Percentiles rank a stretch among this genome's conserved stretches.
These are phyloP conservation scores for Xylaria palmicola DNA, from an alignment of 495 filamentous ascomycete genomes.

Conservation along the genomic window DNA sequence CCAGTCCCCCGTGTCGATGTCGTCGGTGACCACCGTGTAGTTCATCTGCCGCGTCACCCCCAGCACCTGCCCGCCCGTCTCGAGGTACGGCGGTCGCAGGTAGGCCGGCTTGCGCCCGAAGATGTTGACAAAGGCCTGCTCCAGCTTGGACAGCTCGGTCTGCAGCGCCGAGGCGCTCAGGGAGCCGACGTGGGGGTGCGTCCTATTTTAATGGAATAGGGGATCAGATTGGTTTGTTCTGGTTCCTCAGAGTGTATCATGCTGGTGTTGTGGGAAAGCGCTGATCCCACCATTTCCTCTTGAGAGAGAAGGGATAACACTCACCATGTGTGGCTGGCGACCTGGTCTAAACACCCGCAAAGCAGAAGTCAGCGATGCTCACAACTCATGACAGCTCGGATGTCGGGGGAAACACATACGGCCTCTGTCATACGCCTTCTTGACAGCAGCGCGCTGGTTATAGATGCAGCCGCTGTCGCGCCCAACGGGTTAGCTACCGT, in stretches of 20 bases:
- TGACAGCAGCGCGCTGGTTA: conserved; percentile 45
- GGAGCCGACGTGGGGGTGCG: conserved; percentile 45
- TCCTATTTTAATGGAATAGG: conserved; percentile 23
- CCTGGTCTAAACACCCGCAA: conserved; percentile 37
- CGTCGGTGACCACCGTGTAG: conserved; percentile 56
- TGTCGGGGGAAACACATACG: conserved; percentile 16
- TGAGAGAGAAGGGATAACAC: background rate
- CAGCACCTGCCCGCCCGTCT: conserved; percentile 45
- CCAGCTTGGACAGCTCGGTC: conserved; percentile 50
- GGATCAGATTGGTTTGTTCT: too few relatives aligned
- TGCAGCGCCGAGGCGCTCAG: conserved; percentile 40
- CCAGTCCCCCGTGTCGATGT: conserved; percentile 56
- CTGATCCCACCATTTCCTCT: background rate
- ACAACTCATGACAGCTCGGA: background rate
- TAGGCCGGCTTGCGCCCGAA: conserved; percentile 54
- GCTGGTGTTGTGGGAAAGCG: too few relatives aligned
- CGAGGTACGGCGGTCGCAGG: conserved; percentile 54
- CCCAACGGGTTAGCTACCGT: background rate
- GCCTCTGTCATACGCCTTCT: conserved; percentile 48
- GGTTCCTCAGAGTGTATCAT: too few relatives aligned
- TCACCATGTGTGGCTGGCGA: conserved; percentile 53
- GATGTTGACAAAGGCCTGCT: conserved; percentile 52
- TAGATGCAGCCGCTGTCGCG: conserved; percentile 48
- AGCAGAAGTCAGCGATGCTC: background rate
- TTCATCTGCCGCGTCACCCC: conserved; percentile 44